Evolutionary conservation across 768 basidiomycete genomes (phyloP), one percentile per base, ranked within the genome.

Genomic region (Tulasnella sp.): DNA sequence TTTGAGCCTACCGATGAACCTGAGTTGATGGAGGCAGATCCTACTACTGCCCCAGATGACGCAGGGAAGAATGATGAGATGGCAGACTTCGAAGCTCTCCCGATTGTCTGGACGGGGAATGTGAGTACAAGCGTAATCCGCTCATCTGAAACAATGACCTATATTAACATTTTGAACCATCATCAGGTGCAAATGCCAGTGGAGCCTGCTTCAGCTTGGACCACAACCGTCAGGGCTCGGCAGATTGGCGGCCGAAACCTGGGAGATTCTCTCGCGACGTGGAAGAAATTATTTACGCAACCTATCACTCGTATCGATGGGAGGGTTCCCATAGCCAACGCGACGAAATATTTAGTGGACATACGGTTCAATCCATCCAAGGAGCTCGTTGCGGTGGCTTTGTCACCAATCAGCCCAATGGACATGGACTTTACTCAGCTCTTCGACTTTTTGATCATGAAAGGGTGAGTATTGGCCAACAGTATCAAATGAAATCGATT

Each of bases 191-290:
- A 75, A 53, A 88, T 92, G 85, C 88, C 88, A 17, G 68, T 87
- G 45, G 87, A 90, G 63, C 81, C 86, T 17, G 77, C 44, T 43
- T 48, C 55, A 4, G 55, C 60, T 1, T 79, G 83, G 66, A 81
- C 81, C 8, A 73, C 76, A 48, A 78, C 88, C 3, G 70, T 78
- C 34, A 17, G 46, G 8, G 87, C 85, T 3, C 81, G 84, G 7
- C 92, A 92, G 68, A 73, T 87, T n/a, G 91, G 84, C 38, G 92
- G 91, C 15, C 78, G 83, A 49, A 63, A 74, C 2, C 70, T 92
- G 49, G 77, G 74, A 21, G 67, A 69, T 44, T 75, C 78, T 58
- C 83, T 84, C 1, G 69, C 73, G 2, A 77, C 86, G 24, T 93
- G 92, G 91, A 75, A 75, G 58, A 82, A 80, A 0, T 73, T 94